A percentile compares a stretch with the other conserved stretches of the same genome.
phyloP scores from a whole-genome alignment of 371 early-diverging fungal genomes.

The Syncephalastrum contaminatum region DNA sequence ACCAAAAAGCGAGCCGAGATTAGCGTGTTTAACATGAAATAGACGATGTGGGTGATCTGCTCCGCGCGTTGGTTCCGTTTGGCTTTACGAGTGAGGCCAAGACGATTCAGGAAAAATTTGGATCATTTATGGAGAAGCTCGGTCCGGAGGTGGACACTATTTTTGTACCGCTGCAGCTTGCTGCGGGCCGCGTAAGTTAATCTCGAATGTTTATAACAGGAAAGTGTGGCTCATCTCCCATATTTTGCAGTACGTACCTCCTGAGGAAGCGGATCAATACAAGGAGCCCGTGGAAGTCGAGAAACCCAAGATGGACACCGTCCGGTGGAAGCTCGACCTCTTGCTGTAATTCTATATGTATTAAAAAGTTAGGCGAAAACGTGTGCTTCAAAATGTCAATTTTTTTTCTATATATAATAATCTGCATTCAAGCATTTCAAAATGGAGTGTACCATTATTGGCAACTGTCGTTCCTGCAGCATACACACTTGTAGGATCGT shows the following conservation, averaged over 20 bases:
- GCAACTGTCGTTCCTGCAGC: no score
- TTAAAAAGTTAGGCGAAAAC: no score
- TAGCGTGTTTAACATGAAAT: constrained; percentile 3
- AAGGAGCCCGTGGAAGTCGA: constrained; percentile 34
- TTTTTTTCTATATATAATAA: no score
- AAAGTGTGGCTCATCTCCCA: neutral
- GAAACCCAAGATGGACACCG: constrained; percentile 38
- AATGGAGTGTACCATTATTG: no score
- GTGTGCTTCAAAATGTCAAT: no score
- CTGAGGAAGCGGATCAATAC: constrained; percentile 38
- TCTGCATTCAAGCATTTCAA: no score
- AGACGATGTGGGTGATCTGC: constrained; percentile 43
- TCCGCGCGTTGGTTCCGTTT: constrained; percentile 44
- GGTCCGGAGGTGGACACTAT: constrained; percentile 28
- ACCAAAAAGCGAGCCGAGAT: neutral
- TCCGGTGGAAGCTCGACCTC: constrained; percentile 46
- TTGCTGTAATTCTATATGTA: constrained; percentile 15
- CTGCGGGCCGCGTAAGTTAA: constrained; percentile 34
- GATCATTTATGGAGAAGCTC: constrained; percentile 32
- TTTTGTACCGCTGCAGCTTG: constrained; percentile 47
- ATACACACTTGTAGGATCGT: no score
- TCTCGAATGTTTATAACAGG: neutral
- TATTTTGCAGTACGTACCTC: constrained; percentile 31
- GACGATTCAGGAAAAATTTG: constrained; percentile 43
- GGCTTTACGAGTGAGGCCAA: constrained; percentile 49